Evolutionary conservation across 2,329 filamentous ascomycete species (phyloP).

Genomic region (Ceratocystis ficicola): DNA sequence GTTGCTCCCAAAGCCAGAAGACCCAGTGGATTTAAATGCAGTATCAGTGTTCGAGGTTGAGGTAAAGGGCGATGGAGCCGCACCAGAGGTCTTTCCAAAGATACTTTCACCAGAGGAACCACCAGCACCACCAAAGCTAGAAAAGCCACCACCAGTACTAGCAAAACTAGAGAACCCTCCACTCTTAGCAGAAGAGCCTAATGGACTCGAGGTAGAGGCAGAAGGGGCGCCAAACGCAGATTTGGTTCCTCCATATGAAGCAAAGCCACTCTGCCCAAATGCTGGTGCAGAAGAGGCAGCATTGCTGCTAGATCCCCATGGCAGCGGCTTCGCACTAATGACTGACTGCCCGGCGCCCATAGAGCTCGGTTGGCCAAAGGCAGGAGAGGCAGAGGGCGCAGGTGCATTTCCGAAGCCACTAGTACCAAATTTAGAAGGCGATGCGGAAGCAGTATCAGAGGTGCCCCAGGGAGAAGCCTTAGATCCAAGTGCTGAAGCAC

Average conservation of each 20-base stretch:
- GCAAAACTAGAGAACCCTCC: slow-evolving; percentile 44
- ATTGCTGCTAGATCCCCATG: slow-evolving; percentile 17
- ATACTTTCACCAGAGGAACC: slow-evolving; percentile 22
- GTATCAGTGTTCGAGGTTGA: slow-evolving; percentile 25
- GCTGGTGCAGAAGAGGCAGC: slow-evolving; percentile 28
- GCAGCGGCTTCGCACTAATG: slow-evolving; percentile 9
- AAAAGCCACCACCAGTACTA: slow-evolving; percentile 43
- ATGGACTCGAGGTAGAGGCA: slow-evolving; percentile 23
- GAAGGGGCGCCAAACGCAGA: slow-evolving; percentile 23
- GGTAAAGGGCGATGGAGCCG: slow-evolving; percentile 25
- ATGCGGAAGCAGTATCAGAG: slow-evolving; percentile 28
- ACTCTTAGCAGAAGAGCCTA: slow-evolving; percentile 27
- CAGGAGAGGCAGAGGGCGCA: slow-evolving; percentile 30
- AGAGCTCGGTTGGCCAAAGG: slow-evolving; percentile 39
- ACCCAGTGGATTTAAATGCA: slow-evolving; percentile 29
- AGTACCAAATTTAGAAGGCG: slow-evolving; percentile 35
- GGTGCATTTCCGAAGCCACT: slow-evolving; percentile 34
- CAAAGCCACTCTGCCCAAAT: slow-evolving; percentile 36
- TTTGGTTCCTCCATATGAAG: slow-evolving; percentile 38
- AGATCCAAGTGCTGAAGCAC: slow-evolving; percentile 19
- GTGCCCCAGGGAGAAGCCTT: slow-evolving; percentile 34
- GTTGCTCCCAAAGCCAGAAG: slow-evolving; percentile 32
- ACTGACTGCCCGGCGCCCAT: slow-evolving; percentile 29
- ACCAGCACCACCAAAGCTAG: slow-evolving; percentile 33
- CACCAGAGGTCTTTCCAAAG: slow-evolving; percentile 26